Evolutionary conservation across 306 rosid species (phyloP).

Genomic region (Trifolium pratense): DNA sequence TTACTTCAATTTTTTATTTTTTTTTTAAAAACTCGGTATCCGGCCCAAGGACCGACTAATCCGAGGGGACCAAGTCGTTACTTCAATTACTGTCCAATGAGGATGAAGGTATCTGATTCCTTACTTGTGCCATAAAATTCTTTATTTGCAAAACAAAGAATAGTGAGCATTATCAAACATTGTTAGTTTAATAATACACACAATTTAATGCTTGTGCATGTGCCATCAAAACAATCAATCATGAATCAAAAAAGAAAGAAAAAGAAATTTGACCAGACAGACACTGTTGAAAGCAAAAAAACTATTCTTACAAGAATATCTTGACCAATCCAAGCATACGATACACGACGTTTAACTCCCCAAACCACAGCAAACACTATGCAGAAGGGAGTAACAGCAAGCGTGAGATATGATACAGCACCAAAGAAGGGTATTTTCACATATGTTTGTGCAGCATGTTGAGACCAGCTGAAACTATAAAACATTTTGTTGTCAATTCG

Average conservation of each 20-base stretch:
- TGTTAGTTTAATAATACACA: too few species aligned
- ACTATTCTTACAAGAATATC: conserved; percentile 86
- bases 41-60: too few species aligned
- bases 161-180: too few species aligned
- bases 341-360: conserved; percentile 67
- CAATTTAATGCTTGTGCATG: background rate
- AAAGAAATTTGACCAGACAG: conserved; percentile 27
- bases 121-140: too few species aligned
- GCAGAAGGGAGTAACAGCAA: conserved; percentile 96
- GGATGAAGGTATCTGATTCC: too few species aligned
- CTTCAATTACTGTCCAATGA: too few species aligned
- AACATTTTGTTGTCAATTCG: conserved; percentile 54
- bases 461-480: conserved; percentile 93
- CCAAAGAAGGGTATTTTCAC: conserved; percentile 87
- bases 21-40: too few species aligned
- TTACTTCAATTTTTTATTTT: too few species aligned
- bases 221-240: conserved; percentile 24
- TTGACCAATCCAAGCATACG: conserved; percentile 97
- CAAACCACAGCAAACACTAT: conserved; percentile 78
- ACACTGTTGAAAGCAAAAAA: conserved; percentile 22
- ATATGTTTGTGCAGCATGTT: conserved; percentile 72
- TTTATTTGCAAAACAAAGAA: too few species aligned
- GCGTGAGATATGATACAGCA: conserved; percentile 85
- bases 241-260: background rate
- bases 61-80: too few species aligned